phyloP scores from a whole-genome alignment of 2,329 filamentous ascomycete species.

The Curvularia sp. region DNA sequence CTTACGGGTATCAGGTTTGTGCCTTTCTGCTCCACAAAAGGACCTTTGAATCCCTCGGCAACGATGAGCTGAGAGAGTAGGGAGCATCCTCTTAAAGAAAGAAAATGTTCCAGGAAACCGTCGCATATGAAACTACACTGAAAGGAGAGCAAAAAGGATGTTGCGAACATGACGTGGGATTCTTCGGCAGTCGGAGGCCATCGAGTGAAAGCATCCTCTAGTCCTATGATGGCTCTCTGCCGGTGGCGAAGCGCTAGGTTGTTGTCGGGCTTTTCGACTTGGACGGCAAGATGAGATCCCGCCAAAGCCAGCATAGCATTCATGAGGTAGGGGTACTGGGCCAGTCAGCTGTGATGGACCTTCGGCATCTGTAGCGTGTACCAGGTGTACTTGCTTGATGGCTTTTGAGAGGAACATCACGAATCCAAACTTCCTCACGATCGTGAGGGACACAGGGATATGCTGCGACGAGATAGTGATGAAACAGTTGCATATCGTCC shows the following conservation, averaged over 20 bases:
- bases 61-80: conserved; percentile 30
- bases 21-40: conserved; percentile 20
- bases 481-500: conserved; percentile 61
- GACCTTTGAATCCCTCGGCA: conserved; percentile 18
- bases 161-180: conserved; percentile 36
- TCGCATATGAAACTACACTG: conserved; percentile 32
- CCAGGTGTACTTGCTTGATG: conserved; percentile 23
- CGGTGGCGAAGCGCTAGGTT: conserved; percentile 26
- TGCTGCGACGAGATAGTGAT: conserved; percentile 60
- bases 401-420: conserved; percentile 24
- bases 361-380: neutral
- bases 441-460: conserved; percentile 32
- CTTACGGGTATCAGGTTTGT: conserved; percentile 17
- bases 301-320: conserved; percentile 35
- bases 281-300: conserved; percentile 32
- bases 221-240: conserved; percentile 32
- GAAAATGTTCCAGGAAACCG: conserved; percentile 30
- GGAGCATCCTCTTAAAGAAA: conserved; percentile 31
- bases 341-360: conserved; percentile 7
- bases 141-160: conserved; percentile 30
- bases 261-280: conserved; percentile 18
- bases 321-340: conserved; percentile 36
- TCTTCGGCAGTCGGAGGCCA: conserved; percentile 34
- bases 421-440: conserved; percentile 24
- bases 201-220: conserved; percentile 29